phyloP scores from a whole-genome alignment of 2,329 filamentous ascomycete genomes.

The Scleromitrula shiraiana region DNA sequence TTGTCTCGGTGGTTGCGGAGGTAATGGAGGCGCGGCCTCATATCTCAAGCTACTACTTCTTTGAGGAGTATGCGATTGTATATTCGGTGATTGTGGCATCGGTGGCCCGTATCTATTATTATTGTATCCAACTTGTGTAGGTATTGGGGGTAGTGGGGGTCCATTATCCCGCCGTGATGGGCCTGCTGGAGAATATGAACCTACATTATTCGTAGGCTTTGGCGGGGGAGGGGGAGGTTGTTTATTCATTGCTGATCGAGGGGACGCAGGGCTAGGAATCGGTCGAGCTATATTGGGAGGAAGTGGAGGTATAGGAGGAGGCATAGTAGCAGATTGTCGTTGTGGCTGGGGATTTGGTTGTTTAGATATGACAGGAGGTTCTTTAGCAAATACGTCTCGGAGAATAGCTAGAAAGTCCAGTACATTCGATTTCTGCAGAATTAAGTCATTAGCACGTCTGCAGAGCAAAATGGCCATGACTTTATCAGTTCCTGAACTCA shows the following conservation, averaged over 20 bases:
- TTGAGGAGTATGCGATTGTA: constrained; percentile 24
- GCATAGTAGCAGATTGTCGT: constrained; percentile 34
- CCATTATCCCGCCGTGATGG: constrained; percentile 21
- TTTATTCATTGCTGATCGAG: constrained; percentile 28
- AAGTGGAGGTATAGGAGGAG: constrained; percentile 64
- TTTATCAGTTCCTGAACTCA: constrained; percentile 39
- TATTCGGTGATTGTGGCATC: constrained; percentile 13
- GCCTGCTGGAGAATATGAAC: constrained; percentile 12
- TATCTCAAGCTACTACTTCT: constrained; percentile 28
- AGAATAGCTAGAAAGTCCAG: constrained; percentile 76
- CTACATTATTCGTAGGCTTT: constrained; percentile 21
- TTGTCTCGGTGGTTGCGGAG: constrained; percentile 25
- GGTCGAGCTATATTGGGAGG: constrained; percentile 53
- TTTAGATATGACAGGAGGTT: constrained; percentile 80
- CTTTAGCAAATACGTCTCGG: constrained; percentile 83
- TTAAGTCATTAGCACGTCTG: constrained; percentile 20
- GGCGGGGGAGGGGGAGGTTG: constrained; percentile 28
- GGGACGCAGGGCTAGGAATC: constrained; percentile 31
- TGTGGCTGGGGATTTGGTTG: constrained; percentile 41
- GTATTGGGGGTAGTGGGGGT: constrained; percentile 30
- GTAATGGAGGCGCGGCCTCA: constrained; percentile 23
- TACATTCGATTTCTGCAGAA: constrained; percentile 65
- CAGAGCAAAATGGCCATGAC: background rate
- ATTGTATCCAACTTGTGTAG: constrained; percentile 17
- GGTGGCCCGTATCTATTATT: constrained; percentile 19